Base-by-base conservation (phyloP, 208 protist species). In the Leishmania tarentolae region DNA sequence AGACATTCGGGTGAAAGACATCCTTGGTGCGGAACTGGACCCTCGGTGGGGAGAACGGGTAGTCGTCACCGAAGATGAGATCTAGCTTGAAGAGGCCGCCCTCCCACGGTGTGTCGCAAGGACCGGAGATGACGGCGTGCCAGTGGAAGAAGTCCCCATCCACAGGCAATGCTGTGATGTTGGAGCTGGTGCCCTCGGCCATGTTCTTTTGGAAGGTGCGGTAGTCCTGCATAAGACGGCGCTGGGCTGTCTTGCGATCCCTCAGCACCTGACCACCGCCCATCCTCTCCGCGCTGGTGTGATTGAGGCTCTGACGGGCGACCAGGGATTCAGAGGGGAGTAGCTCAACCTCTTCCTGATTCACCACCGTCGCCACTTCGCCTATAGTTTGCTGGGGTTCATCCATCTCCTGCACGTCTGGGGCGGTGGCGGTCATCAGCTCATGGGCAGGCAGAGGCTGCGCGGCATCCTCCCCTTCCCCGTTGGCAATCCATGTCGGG, bases 1-100 rank as follows among this genome's bases (percentile, higher is more conserved):
- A 99, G n/a, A 99, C 98, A 86, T 99, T 99, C 24, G 99, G 99
- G 86, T 99, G 99, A 80, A 99, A 99, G 81, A 99, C 98, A 75
- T 98, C 92, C 76, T 89, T 89, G 3, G 99, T 99, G 35, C 99
- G 76, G 88, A 99, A 99, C 78, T 92, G 98, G 13, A 99, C 99
- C 53, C 88, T 87, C 13, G 99, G 99, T 63, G 99, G 92, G 70
- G 99, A 98, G 80, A 99, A 85, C 9, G 96, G 96, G 86, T 98
- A 98, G 66, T 92, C 89, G n/a, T 83, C 84, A 37, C 87, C 88
- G 73, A 98, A 98, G 74, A 66, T 44, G 35, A 98, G 68, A 21
- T 90, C 86, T 19, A 98, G 80, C 78, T 92, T 90, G 80, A 98
- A 98, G 57, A 97, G 76, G 15, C 97, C 97, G 35, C 96, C 96